A percentile compares a stretch with the other conserved stretches of the same genome.
Evolutionary conservation across 2,329 filamentous ascomycete genomes (phyloP).

Genomic region (Ophioceras dolichostomum): DNA sequence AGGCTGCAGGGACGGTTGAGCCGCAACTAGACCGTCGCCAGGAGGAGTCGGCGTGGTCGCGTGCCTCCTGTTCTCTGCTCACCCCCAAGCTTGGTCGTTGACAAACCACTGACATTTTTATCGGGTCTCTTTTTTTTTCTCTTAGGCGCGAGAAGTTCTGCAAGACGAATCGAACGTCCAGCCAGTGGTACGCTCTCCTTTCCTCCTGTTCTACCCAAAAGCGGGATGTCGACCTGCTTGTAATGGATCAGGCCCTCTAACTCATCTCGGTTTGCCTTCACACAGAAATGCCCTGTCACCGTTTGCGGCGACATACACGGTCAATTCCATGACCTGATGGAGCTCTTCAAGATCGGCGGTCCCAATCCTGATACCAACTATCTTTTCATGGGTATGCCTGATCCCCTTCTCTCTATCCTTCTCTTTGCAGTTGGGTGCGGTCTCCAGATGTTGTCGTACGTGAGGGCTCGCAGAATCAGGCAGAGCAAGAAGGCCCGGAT

Average conservation of each 20-base stretch:
- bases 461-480: background rate
- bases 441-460: background rate
- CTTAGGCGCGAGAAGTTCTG: slow-evolving; percentile 82
- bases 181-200: slow-evolving; percentile 63
- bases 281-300: slow-evolving; percentile 92
- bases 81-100: too few relatives aligned
- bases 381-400: slow-evolving; percentile 88
- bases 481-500: too few relatives aligned
- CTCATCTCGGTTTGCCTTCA: slow-evolving; percentile 15
- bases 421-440: too few relatives aligned
- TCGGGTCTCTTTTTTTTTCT: slow-evolving; percentile 3
- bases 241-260: background rate
- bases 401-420: too few relatives aligned
- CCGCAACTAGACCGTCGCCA: too few relatives aligned
- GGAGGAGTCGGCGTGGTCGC: background rate
- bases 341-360: slow-evolving; percentile 97
- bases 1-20: too few relatives aligned
- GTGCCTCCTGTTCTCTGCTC: background rate
- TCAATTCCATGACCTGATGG: slow-evolving; percentile 98
- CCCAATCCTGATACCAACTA: slow-evolving; percentile 98
- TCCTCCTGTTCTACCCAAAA: background rate
- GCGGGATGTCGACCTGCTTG: too few relatives aligned
- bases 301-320: slow-evolving; percentile 99
- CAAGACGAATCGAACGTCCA: slow-evolving; percentile 98
- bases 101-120: background rate